Evolutionary conservation across 2,329 filamentous ascomycete species (phyloP), one percentile per base, ranked within the genome.

Genomic region (Leptographium procerum): DNA sequence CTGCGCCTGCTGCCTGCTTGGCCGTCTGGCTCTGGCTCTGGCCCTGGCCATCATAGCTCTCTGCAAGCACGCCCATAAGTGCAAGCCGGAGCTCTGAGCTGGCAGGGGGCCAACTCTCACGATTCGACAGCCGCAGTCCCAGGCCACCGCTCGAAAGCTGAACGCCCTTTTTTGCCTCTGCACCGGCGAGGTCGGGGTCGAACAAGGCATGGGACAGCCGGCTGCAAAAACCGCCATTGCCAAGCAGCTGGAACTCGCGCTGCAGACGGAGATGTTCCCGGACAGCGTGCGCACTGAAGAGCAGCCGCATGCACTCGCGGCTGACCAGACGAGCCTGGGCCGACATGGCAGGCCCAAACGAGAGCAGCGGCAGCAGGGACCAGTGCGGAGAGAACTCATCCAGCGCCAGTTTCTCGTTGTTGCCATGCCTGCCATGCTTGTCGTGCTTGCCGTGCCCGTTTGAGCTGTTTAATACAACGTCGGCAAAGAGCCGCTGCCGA

Each of bases 31-130:
- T 34, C 28, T 16, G 47, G 24, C 19, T 40, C 53, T 61, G 59
- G 63, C 66, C 71, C 11, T 29, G n/a, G 33, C 53, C 50, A 36
- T 57, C 34, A 64, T 90, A 89, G 62, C 84, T 89, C 63, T 96
- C 91, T 2, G 81, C 80, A 8, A 97, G 74, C 1, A 97, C 81
- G 0, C 90, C 91, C 80, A 91, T 95, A 22, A 99, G 77, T 0
- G 89, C 89, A 6, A 97, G 77, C 11, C 91, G 84, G n/a, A 99
- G 74, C 69, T 97, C 94, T 0, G 91, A 96, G 69, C 89, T 95
- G 28, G 91, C 91, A 5, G 94, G 94, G 29, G 94, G 94, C 94
- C 94, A 97, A 34, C 80, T 89, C 58, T 89, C 84, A 16, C 90
- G 82, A 2, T 82, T 83, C n/a, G 88, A 88, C 0, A 97, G 76